Percentiles rank a stretch among this genome's conserved stretches.
These are phyloP conservation scores for Podaxis sp. DNA, from an alignment of 768 basidiomycete genomes.

Conservation along the genomic window DNA sequence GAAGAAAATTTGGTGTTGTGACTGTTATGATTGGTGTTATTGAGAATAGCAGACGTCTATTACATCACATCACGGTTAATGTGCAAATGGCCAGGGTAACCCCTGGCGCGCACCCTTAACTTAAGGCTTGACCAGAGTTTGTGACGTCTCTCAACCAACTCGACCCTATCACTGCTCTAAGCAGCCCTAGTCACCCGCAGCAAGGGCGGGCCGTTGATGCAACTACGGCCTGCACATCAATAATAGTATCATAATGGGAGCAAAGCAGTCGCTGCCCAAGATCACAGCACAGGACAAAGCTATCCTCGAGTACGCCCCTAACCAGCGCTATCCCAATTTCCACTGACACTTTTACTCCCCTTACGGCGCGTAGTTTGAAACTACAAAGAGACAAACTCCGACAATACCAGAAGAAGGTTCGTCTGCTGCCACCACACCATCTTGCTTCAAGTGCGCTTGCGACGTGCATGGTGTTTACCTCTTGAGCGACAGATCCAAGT, in stretches of 20 bases:
- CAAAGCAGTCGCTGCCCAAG: constrained; percentile 75
- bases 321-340: constrained; percentile 11
- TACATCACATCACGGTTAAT: neutral
- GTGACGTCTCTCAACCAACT: neutral
- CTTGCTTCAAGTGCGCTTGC: neutral
- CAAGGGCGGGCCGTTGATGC: neutral
- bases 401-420: constrained; percentile 93
- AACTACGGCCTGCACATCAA: neutral
- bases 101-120: too few relatives aligned
- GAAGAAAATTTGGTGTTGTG: too few relatives aligned
- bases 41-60: neutral
- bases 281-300: constrained; percentile 93
- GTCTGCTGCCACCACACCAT: constrained; percentile 15
- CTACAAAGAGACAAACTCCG: constrained; percentile 93
- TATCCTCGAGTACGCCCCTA: constrained; percentile 80
- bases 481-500: constrained; percentile 67
- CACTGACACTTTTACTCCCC: constrained; percentile 11
- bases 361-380: constrained; percentile 68
- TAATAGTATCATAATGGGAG: constrained; percentile 49
- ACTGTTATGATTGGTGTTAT: too few relatives aligned
- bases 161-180: neutral
- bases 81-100: too few relatives aligned
- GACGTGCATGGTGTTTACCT: neutral
- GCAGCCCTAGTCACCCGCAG: neutral
- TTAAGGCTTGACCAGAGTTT: neutral